Evolutionary conservation across 345 rosid species (phyloP).

Genomic region (Nasturtium officinale): DNA sequence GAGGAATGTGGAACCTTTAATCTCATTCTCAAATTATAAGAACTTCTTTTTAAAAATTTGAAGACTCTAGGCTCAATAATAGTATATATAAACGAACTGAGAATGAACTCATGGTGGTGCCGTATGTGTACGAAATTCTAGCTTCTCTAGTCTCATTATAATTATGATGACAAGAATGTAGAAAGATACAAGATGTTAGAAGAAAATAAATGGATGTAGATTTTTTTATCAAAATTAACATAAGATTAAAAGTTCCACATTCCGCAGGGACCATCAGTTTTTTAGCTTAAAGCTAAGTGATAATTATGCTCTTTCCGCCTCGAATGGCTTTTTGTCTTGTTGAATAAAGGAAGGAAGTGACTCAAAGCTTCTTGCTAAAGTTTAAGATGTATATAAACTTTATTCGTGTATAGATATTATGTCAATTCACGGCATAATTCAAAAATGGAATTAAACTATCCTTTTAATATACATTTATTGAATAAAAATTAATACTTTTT

Average conservation of each 20-base stretch:
- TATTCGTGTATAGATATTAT: background rate
- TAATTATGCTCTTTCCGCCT: conserved; percentile 42
- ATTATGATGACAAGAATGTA: background rate
- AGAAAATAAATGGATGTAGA: background rate
- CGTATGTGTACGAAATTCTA: background rate
- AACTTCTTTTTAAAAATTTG: too few species aligned
- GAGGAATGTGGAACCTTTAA: too few species aligned
- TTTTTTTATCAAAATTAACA: conserved; percentile 10
- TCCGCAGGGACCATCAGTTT: conserved; percentile 22
- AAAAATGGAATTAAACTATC: background rate
- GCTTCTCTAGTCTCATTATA: background rate
- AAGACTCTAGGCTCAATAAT: too few species aligned
- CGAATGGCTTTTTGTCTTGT: conserved; percentile 41
- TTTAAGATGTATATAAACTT: conserved; percentile 8
- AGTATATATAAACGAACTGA: background rate
- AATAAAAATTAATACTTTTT: background rate
- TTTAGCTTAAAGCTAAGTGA: conserved; percentile 34
- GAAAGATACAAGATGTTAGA: conserved; percentile 4
- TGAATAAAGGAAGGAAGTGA: conserved; percentile 42
- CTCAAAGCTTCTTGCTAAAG: conserved; percentile 40
- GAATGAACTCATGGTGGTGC: background rate
- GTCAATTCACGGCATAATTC: background rate
- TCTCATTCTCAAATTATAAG: too few species aligned
- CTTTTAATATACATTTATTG: background rate
- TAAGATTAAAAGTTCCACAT: conserved; percentile 10